These are phyloP conservation scores for Rhodomyrtus psidioides DNA, from an alignment of 441 rosid species.

Conservation along the genomic window DNA sequence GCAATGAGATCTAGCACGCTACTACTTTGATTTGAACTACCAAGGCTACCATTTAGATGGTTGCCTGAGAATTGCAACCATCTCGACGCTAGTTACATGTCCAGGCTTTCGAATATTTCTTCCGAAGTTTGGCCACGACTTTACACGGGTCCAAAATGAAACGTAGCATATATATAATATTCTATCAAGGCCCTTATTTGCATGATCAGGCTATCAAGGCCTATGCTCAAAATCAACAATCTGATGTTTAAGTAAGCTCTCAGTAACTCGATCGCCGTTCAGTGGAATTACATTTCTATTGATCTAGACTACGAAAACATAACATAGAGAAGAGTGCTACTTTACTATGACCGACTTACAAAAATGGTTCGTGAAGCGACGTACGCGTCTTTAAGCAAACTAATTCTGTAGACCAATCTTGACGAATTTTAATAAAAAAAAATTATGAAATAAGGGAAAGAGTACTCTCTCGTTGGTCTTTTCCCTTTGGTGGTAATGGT, in stretches of 20 bases:
- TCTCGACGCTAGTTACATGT: not conserved
- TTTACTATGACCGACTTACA: not conserved
- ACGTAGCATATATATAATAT: not conserved
- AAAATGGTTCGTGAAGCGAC: not conserved
- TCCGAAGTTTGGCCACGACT: not conserved
- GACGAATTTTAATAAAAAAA: too few species aligned
- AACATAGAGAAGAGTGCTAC: not conserved
- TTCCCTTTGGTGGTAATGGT: not conserved
- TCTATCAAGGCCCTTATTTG: not conserved
- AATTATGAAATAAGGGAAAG: too few species aligned
- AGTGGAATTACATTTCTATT: not conserved
- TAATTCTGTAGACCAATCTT: not conserved
- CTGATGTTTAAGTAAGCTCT: not conserved
- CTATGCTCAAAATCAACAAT: not conserved
- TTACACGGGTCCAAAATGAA: not conserved
- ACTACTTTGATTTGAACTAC: not conserved
- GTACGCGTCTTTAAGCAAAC: not conserved
- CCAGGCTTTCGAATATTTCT: not conserved
- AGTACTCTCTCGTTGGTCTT: not conserved
- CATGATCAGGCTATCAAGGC: not conserved
- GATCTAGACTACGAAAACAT: not conserved
- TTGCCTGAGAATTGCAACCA: not conserved
- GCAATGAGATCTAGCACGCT: not conserved
- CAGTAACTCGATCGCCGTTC: not conserved
- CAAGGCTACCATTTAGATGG: not conserved